These are phyloP conservation scores for Oryza glaberrima DNA, from an alignment of 176 grass and related monocot genomes.

Conservation along the genomic window DNA sequence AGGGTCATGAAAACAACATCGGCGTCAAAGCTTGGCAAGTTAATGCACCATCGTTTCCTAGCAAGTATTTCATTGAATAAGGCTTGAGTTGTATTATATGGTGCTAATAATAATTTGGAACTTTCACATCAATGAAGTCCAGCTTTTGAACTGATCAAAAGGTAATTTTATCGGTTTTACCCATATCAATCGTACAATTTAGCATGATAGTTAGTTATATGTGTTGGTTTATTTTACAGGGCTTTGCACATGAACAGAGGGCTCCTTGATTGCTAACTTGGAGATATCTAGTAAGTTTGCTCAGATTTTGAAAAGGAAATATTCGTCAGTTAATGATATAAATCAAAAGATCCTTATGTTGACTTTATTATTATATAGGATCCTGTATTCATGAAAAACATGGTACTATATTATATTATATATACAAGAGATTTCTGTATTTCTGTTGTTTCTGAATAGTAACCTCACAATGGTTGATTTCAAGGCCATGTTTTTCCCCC, in stretches of 20 bases:
- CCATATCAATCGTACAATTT: background rate
- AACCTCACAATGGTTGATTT: background rate
- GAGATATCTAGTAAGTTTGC: conserved; percentile 7
- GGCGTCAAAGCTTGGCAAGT: background rate
- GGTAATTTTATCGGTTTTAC: conserved; percentile 3
- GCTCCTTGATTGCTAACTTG: background rate
- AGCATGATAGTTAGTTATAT: background rate
- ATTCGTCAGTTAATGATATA: background rate
- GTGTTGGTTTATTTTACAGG: background rate
- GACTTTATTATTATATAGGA: background rate
- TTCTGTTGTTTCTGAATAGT: background rate
- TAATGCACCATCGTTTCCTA: background rate
- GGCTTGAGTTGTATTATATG: background rate
- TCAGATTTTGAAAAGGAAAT: conserved; percentile 8
- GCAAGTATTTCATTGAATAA: background rate
- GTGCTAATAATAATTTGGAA: background rate
- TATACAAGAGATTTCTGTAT: background rate
- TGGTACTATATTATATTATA: background rate
- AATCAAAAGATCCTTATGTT: background rate
- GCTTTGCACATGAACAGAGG: conserved; percentile 11
- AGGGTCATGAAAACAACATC: background rate
- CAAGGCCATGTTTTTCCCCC: background rate
- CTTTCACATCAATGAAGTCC: background rate
- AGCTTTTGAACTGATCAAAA: background rate
- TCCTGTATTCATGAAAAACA: conserved; percentile 16